Percentiles rank a stretch among this genome's conserved stretches.
These are phyloP conservation scores for Phytophthora crassamura DNA, from an alignment of 352 stramenopile genomes.

Conservation along the genomic window DNA sequence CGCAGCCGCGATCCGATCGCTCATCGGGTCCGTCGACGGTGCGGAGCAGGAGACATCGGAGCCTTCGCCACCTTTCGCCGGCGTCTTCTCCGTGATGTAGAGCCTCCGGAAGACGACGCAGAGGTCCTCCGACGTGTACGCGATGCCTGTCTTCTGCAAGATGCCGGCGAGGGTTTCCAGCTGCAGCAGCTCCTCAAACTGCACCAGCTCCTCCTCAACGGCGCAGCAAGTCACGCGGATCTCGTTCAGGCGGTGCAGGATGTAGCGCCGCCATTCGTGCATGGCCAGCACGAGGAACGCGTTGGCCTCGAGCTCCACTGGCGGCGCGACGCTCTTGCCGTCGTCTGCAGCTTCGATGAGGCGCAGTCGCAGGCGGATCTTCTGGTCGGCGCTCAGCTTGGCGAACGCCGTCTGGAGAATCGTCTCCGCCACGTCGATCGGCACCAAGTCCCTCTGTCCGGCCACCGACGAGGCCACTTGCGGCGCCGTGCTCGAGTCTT, in stretches of 20 bases:
- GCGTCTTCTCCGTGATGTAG: conserved; percentile 54
- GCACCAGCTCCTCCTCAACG: conserved; percentile 61
- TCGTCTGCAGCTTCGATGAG: conserved; percentile 37
- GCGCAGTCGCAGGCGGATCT: conserved; percentile 44
- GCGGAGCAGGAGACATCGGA: conserved; percentile 3
- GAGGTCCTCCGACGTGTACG: conserved; percentile 65
- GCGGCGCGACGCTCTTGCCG: background rate
- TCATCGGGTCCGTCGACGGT: conserved; percentile 46
- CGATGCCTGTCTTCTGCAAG: conserved; percentile 56
- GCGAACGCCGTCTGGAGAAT: conserved; percentile 62
- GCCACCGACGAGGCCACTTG: background rate
- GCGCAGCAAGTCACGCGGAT: conserved; percentile 64
- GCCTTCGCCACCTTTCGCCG: background rate
- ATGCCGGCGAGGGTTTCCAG: conserved; percentile 58
- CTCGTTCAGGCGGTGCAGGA: conserved; percentile 74
- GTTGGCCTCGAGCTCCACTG: conserved; percentile 42
- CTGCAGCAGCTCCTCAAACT: conserved; percentile 58
- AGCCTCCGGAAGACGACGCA: conserved; percentile 69
- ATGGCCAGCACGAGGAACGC: conserved; percentile 68
- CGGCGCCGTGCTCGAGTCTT: background rate
- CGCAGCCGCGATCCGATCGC: conserved; percentile 66
- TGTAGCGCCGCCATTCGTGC: conserved; percentile 75
- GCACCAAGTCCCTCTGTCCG: conserved; percentile 42
- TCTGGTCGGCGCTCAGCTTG: conserved; percentile 57
- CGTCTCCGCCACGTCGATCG: conserved; percentile 38